Evolutionary conservation across 352 stramenopile genomes (phyloP).

Genomic region (Phytophthora colocasiae): DNA sequence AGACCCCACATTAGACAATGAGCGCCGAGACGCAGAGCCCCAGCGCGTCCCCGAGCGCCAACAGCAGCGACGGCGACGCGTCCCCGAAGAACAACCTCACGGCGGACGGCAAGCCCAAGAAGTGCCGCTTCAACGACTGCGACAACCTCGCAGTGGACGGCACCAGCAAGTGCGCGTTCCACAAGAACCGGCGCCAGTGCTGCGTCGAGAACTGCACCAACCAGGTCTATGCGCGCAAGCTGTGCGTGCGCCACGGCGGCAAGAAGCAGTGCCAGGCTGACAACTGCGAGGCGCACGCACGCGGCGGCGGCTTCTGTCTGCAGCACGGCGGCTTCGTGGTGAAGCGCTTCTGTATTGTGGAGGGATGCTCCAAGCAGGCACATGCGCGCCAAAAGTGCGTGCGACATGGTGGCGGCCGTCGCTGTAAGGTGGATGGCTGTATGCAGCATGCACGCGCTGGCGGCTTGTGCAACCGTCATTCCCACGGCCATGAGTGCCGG

Average conservation of each 20-base stretch:
- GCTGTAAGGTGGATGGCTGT: constrained; percentile 77
- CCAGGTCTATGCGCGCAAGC: constrained; percentile 84
- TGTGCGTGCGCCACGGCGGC: constrained; percentile 82
- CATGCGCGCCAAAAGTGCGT: constrained; percentile 83
- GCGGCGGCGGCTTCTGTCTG: constrained; percentile 76
- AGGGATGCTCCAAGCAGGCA: constrained; percentile 81
- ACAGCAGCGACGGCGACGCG: constrained; percentile 32
- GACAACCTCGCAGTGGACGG: constrained; percentile 75
- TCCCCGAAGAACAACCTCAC: constrained; percentile 24
- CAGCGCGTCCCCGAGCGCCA: constrained; percentile 33
- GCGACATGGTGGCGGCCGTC: constrained; percentile 70
- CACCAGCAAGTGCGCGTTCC: constrained; percentile 81
- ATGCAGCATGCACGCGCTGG: constrained; percentile 79
- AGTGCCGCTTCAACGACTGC: constrained; percentile 87
- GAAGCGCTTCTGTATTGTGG: constrained; percentile 85
- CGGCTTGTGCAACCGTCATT: constrained; percentile 80
- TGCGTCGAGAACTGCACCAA: constrained; percentile 85
- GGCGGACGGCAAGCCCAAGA: constrained; percentile 49
- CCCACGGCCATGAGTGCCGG: constrained; percentile 74
- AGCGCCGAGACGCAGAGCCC: constrained; percentile 40
- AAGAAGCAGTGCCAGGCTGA: constrained; percentile 85
- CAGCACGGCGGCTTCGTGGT: constrained; percentile 84
- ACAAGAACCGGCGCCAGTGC: constrained; percentile 86
- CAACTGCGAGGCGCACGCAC: constrained; percentile 75
- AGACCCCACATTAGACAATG: constrained; percentile 22